phyloP scores from a whole-genome alignment of 2,329 filamentous ascomycete genomes.

The Lachnellula subtilissima region DNA sequence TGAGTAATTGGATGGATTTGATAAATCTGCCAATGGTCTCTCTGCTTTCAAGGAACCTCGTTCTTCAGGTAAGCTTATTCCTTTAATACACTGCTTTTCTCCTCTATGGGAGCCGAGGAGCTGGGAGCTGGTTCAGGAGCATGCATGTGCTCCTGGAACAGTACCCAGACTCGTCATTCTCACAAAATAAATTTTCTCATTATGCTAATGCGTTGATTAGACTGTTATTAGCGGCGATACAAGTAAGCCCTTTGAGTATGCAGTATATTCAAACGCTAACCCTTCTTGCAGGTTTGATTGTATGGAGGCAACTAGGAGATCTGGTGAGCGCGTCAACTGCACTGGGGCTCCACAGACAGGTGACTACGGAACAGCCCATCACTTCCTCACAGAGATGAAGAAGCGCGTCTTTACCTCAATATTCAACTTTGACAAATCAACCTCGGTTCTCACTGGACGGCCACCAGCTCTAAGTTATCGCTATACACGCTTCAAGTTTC shows the following conservation, averaged over 20 bases:
- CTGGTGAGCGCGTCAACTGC: constrained; percentile 31
- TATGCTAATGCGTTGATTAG: no score
- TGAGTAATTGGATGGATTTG: constrained; percentile 32
- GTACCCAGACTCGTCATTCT: no score
- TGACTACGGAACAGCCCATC: constrained; percentile 12
- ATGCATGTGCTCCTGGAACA: no score
- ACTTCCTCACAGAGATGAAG: constrained; percentile 35
- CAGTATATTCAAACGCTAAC: background rate
- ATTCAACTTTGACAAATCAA: constrained; percentile 45
- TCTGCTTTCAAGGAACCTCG: constrained; percentile 33
- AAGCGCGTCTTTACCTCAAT: constrained; percentile 34
- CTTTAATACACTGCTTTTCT: no score
- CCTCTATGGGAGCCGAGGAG: no score
- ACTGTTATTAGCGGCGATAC: constrained; percentile 39
- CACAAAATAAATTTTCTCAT: no score
- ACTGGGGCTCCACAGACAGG: constrained; percentile 27
- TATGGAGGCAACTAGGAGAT: constrained; percentile 37
- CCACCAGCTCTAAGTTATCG: constrained; percentile 49
- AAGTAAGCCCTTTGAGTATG: constrained; percentile 28
- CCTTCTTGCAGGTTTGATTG: constrained; percentile 30
- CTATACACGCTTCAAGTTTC: constrained; percentile 49
- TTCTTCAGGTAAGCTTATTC: constrained; percentile 24
- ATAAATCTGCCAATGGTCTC: constrained; percentile 38
- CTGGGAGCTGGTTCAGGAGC: no score
- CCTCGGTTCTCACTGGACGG: constrained; percentile 48